Percentiles rank a stretch among this genome's conserved stretches.
phyloP scores from a whole-genome alignment of 2,329 filamentous ascomycete genomes.

The Ilyonectria mors-panacis region DNA sequence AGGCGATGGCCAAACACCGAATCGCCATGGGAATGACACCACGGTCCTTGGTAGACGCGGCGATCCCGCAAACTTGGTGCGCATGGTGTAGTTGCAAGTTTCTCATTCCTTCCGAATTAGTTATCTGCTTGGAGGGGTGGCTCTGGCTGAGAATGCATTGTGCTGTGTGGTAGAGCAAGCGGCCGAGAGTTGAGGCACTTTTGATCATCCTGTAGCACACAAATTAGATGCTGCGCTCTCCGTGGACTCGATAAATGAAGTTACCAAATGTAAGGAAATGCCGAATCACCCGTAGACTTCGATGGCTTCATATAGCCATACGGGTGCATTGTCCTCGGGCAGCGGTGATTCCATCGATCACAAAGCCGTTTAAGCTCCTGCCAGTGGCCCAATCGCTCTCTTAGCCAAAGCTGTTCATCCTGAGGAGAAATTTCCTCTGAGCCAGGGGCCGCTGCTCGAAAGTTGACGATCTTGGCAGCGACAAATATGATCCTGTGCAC shows the following conservation, averaged over 20 bases:
- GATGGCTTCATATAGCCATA: constrained; percentile 82
- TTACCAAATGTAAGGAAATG: constrained; percentile 90
- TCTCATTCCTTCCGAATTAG: constrained; percentile 76
- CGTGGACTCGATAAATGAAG: background rate
- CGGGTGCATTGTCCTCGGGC: constrained; percentile 89
- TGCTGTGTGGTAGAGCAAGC: constrained; percentile 90
- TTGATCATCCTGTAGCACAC: constrained; percentile 78
- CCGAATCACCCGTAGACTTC: constrained; percentile 77
- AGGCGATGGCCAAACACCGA: constrained; percentile 83
- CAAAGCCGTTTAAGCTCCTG: constrained; percentile 83
- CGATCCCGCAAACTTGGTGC: constrained; percentile 90
- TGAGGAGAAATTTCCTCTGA: constrained; percentile 72
- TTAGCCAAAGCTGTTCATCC: constrained; percentile 74
- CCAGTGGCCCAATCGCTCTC: constrained; percentile 83
- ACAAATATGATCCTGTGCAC: constrained; percentile 91
- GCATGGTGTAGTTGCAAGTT: constrained; percentile 81
- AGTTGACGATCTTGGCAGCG: constrained; percentile 88
- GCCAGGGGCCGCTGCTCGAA: constrained; percentile 78
- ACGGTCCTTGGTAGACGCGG: constrained; percentile 85
- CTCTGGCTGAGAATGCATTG: constrained; percentile 85
- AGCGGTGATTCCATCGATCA: constrained; percentile 83
- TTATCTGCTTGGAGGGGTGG: constrained; percentile 77
- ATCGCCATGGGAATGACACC: constrained; percentile 85
- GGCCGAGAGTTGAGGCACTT: constrained; percentile 83
- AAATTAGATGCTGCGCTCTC: background rate